Evolutionary conservation across 2,329 filamentous ascomycete genomes (phyloP).

Genomic region (Clathrospora elynae): DNA sequence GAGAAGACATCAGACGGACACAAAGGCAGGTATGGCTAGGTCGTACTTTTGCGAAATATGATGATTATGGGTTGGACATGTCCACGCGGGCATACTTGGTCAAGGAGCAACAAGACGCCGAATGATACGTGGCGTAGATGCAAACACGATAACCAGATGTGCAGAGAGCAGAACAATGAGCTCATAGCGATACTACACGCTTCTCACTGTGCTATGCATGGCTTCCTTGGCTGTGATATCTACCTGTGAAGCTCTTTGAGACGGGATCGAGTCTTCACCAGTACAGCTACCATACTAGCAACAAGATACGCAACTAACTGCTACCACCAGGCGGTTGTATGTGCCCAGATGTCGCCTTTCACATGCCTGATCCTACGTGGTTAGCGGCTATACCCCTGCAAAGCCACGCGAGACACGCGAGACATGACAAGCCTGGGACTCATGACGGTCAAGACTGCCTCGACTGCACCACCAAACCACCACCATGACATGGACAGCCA

Average conservation of each 20-base stretch:
- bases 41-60: neutral
- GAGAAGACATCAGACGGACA: neutral
- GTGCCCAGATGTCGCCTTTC: neutral
- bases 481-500: conserved; percentile 33
- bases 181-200: conserved; percentile 7
- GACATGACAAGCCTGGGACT: conserved; percentile 6
- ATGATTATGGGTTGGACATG: neutral
- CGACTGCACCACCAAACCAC: conserved; percentile 13
- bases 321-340: too few relatives aligned
- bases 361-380: conserved; percentile 6
- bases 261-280: too few relatives aligned
- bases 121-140: neutral
- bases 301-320: too few relatives aligned
- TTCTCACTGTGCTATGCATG: neutral
- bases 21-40: neutral
- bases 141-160: conserved; percentile 12
- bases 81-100: neutral
- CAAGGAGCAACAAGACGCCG: neutral
- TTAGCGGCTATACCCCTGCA: conserved; percentile 16
- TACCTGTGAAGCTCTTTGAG: neutral
- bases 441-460: conserved; percentile 9
- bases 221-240: neutral
- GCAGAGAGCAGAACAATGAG: neutral
- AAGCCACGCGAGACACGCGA: conserved; percentile 14
- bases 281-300: neutral